phyloP scores from a whole-genome alignment of 148 eudicot species.

The Vaccinium vitisidaea region DNA sequence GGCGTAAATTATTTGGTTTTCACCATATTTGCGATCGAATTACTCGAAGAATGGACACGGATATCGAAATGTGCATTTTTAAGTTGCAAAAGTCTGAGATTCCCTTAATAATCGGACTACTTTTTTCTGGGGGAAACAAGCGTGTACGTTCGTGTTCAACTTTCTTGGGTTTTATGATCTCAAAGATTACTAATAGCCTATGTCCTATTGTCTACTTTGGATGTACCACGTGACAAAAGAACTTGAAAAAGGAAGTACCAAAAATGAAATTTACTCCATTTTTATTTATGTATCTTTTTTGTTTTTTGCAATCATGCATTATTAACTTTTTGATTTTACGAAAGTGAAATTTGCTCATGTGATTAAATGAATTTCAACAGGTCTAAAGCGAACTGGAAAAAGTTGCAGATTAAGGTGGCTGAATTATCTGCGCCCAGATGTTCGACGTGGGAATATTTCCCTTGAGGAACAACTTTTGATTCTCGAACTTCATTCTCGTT shows the following conservation, averaged over 20 bases:
- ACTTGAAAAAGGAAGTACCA: background rate
- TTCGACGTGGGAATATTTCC: slow-evolving; percentile 87
- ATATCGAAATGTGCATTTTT: background rate
- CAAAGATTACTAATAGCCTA: background rate
- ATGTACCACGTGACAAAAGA: background rate
- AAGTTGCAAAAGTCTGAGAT: background rate
- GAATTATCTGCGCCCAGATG: slow-evolving; percentile 89
- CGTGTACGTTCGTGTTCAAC: background rate
- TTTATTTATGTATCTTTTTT: background rate
- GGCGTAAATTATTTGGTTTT: too few relatives aligned
- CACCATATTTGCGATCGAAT: too few relatives aligned
- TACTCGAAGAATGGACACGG: too few relatives aligned
- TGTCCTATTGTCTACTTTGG: background rate
- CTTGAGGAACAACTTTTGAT: slow-evolving; percentile 88
- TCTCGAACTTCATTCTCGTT: slow-evolving; percentile 90
- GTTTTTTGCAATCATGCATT: background rate
- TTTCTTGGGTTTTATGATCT: slow-evolving; percentile 3
- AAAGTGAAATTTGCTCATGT: background rate
- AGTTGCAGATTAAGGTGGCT: slow-evolving; percentile 91
- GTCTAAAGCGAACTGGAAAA: slow-evolving; percentile 83
- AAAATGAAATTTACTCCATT: background rate
- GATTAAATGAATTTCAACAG: slow-evolving; percentile 27
- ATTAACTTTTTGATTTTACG: slow-evolving; percentile 15
- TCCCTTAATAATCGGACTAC: background rate
- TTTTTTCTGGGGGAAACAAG: background rate